Evolutionary conservation across 257 asterid species (phyloP).

Genomic region (Anisodus tanguticus): DNA sequence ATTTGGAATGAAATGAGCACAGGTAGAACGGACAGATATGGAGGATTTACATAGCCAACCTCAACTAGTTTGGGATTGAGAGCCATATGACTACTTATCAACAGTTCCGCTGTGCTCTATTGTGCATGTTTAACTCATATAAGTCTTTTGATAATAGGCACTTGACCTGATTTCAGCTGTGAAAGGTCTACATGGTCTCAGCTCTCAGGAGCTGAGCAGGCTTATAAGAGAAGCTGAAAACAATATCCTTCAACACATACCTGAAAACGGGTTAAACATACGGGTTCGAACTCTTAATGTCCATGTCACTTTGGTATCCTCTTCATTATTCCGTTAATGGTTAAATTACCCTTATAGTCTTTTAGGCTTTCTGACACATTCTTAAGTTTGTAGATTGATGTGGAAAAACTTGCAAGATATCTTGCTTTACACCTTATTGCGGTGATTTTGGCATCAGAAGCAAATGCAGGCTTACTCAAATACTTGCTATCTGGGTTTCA

Average conservation of each 20-base stretch:
- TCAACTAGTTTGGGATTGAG: slow-evolving; percentile 30
- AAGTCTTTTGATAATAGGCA: slow-evolving; percentile 52
- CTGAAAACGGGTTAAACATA: slow-evolving; percentile 66
- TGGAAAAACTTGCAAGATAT: slow-evolving; percentile 77
- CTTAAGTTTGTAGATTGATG: slow-evolving; percentile 68
- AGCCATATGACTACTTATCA: slow-evolving; percentile 27
- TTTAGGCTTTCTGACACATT: slow-evolving; percentile 29
- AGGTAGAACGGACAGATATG: not conserved
- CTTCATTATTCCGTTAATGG: not conserved
- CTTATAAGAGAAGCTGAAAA: slow-evolving; percentile 78
- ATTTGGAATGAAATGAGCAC: slow-evolving; percentile 12
- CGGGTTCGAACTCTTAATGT: slow-evolving; percentile 56
- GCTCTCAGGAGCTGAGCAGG: slow-evolving; percentile 78
- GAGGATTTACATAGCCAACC: slow-evolving; percentile 2
- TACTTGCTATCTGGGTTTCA: slow-evolving; percentile 91
- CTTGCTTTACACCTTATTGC: slow-evolving; percentile 92
- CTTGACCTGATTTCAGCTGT: slow-evolving; percentile 84
- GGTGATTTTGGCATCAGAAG: slow-evolving; percentile 76
- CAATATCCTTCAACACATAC: slow-evolving; percentile 55
- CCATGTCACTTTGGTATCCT: not conserved
- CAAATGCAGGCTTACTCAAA: slow-evolving; percentile 68
- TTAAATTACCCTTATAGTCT: slow-evolving; percentile 15
- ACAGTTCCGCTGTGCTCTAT: not conserved
- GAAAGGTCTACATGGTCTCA: slow-evolving; percentile 80
- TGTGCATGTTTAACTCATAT: slow-evolving; percentile 4